Percentiles rank a stretch among this genome's conserved stretches.
These are phyloP conservation scores for Bipolaris victoriae DNA, from an alignment of 2,329 filamentous ascomycete species.

Conservation along the genomic window DNA sequence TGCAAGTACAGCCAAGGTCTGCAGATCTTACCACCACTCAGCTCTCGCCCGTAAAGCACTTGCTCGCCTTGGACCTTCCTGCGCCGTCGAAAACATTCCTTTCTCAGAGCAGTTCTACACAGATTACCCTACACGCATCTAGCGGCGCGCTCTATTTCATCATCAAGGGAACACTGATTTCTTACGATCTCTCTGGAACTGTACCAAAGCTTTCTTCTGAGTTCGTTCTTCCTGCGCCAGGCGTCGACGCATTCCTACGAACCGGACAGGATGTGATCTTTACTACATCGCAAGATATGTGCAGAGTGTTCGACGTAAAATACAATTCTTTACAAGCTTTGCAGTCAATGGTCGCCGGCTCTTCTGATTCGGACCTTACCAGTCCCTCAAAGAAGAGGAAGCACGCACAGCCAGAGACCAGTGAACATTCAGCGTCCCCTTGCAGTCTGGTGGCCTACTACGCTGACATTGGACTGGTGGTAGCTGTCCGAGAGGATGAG, in stretches of 20 bases:
- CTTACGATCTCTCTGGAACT: conserved; percentile 68
- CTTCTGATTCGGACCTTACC: conserved; percentile 37
- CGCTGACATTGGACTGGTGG: conserved; percentile 68
- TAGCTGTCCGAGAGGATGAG: conserved; percentile 68
- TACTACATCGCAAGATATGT: conserved; percentile 61
- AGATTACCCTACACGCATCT: conserved; percentile 66
- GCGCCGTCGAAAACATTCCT: conserved; percentile 18
- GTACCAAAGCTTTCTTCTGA: conserved; percentile 64
- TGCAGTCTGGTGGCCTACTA: conserved; percentile 58
- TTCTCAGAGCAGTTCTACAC: conserved; percentile 13
- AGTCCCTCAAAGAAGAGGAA: conserved; percentile 45
- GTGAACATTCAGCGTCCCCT: conserved; percentile 54
- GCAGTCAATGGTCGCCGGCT: conserved; percentile 38
- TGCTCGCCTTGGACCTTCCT: conserved; percentile 41
- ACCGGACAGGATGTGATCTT: conserved; percentile 71
- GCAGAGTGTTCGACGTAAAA: conserved; percentile 68
- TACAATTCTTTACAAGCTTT: conserved; percentile 62
- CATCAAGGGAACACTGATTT: conserved; percentile 59
- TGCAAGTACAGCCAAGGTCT: conserved; percentile 41
- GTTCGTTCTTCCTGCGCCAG: conserved; percentile 58
- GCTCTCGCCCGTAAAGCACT: conserved; percentile 40
- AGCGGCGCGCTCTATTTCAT: conserved; percentile 70
- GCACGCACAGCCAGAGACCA: conserved; percentile 36
- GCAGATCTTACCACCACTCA: conserved; percentile 38
- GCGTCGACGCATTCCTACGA: conserved; percentile 67